Conservation (phyloP, 768 basidiomycete genomes). For the Tulasnella sp. region DNA sequence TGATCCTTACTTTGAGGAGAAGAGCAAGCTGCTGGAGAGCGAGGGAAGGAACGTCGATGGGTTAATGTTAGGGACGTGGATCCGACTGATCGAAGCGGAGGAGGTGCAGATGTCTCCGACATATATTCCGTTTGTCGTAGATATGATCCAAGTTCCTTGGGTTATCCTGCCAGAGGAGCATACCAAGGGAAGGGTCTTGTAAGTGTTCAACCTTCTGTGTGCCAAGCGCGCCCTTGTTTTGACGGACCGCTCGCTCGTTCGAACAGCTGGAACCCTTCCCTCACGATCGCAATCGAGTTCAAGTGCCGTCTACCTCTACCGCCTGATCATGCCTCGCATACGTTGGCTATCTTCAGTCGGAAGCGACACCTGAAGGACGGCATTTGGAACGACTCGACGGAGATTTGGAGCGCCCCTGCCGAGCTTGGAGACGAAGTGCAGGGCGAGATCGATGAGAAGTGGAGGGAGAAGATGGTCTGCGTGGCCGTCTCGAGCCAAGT, state of each 20-base stretch:
- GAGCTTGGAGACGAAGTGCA: background rate
- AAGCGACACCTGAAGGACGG: background rate
- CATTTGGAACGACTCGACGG: background rate
- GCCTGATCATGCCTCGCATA: background rate
- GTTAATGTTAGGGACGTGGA: background rate
- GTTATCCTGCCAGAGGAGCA: too few relatives aligned
- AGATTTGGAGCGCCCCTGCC: background rate
- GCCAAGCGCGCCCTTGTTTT: too few relatives aligned
- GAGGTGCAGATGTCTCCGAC: background rate
- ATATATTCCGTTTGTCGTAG: background rate
- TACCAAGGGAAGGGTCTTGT: too few relatives aligned
- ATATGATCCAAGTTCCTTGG: too few relatives aligned
- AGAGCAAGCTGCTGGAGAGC: background rate
- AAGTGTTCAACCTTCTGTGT: too few relatives aligned
- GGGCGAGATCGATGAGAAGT: background rate
- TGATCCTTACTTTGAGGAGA: background rate
- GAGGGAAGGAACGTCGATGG: background rate
- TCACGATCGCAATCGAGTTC: background rate
- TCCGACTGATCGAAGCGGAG: background rate
- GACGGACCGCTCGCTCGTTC: too few relatives aligned
- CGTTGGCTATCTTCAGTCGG: background rate
- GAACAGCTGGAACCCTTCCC: background rate
- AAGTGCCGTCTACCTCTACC: background rate
- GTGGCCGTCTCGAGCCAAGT: too few relatives aligned
- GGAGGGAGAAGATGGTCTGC: constrained; percentile 4